Base-by-base conservation (phyloP, 78 protist species). In the Chrysochromulina tobinii region DNA sequence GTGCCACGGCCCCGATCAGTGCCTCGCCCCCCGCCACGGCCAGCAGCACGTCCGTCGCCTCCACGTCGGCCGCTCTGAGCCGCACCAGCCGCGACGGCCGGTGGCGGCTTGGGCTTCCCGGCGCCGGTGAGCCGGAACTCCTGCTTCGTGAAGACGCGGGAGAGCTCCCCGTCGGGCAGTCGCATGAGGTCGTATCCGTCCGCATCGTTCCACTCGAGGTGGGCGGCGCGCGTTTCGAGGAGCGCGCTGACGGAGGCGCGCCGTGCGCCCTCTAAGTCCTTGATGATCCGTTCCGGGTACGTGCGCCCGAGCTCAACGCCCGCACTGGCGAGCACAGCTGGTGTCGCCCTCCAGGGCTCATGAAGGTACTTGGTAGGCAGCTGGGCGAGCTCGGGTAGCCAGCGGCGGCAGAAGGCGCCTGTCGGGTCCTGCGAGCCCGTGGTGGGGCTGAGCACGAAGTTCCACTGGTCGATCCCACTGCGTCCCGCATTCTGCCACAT, bases 271-370 rank as follows among this genome's bases (percentile, higher is more conserved):
- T 21, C 51, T 2, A 90, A 66, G 64, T 79, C 88, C n/a, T 1
- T 9, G 14, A 90, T 21, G 51, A 75, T 48, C 51, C 92, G 87
- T 55, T 61, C 81, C 50, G 92, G 88, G 88, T 79, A 90, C 3
- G 55, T 77, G 59, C 5, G n/a, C 11, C 88, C 88, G 21, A 90
- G 88, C 54, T 9, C 87, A 20, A 90, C 92, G 48, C 92, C 88
- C 18, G 88, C 85, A 3, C 81, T 21, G 2, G 85, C 50, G 48
- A 79, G 89, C 61, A 66, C 38, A 1, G 59, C 15, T 17, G 61
- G 12, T 12, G 87, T 67, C 48, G 88, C 92, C 59, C n/a, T 21
- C 92, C 92, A 90, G 51, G 92, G 89, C n/a, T 67, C 8, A 81
- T 77, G 92, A 0, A 57, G n/a, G 69, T 85, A 27, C 89, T 85